phyloP scores from a whole-genome alignment of 1,284 basidiomycete species.

The Leccinum subrobustum region DNA sequence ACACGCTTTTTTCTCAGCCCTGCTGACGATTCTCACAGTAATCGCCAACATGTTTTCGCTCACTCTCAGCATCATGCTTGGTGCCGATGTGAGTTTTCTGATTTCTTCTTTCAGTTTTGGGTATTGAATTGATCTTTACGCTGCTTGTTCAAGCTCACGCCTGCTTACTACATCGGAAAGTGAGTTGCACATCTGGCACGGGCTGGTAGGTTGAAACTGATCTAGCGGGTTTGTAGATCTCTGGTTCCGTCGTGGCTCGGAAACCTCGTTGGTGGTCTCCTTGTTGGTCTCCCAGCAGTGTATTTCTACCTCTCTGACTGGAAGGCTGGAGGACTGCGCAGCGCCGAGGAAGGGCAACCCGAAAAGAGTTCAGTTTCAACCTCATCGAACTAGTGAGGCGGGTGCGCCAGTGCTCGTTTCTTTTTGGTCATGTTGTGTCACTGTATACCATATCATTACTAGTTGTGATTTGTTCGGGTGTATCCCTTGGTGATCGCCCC shows the following conservation, averaged over 20 bases:
- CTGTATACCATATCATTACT: background rate
- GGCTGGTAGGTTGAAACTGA: background rate
- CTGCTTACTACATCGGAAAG: constrained; percentile 66
- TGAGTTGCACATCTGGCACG: constrained; percentile 29
- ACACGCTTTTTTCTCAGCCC: background rate
- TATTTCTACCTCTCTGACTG: constrained; percentile 63
- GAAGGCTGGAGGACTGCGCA: constrained; percentile 37
- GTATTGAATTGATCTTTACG: constrained; percentile 8
- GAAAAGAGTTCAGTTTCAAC: constrained; percentile 14
- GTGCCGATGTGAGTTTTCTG: constrained; percentile 50
- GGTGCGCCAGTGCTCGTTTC: constrained; percentile 3
- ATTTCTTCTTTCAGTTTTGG: background rate
- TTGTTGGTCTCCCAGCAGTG: constrained; percentile 60
- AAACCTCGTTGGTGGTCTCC: constrained; percentile 65
- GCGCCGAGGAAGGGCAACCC: constrained; percentile 36
- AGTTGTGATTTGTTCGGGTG: background rate
- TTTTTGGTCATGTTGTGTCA: background rate
- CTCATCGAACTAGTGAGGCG: constrained; percentile 52
- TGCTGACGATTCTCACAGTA: constrained; percentile 35
- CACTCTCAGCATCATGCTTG: constrained; percentile 71
- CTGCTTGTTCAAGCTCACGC: constrained; percentile 42
- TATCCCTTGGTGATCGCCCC: background rate
- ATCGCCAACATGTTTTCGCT: constrained; percentile 76
- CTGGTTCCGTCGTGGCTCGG: constrained; percentile 68
- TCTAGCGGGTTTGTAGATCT: constrained; percentile 41